A percentile compares a stretch with the other conserved stretches of the same genome.
Conservation (phyloP, 164 flowering plant species). For the Magnolia officinalis region DNA sequence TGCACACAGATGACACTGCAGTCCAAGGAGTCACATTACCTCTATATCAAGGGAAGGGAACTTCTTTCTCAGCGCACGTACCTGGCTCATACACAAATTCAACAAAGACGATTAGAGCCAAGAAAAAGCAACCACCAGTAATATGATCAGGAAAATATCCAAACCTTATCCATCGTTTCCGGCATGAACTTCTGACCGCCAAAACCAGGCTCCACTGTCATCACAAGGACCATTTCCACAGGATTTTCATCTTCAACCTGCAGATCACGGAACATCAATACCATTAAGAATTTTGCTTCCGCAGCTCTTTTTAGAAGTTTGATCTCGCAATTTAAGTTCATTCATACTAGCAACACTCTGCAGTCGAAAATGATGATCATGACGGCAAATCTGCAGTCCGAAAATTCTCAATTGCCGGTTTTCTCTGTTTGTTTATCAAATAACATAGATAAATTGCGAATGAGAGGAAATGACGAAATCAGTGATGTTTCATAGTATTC, state of each 20-base stretch:
- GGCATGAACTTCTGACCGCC: conserved; percentile 99
- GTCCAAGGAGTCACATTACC: conserved; percentile 32
- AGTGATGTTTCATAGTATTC: too few relatives aligned
- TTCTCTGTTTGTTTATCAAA: too few relatives aligned
- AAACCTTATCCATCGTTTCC: conserved; percentile 90
- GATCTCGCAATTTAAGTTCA: too few relatives aligned
- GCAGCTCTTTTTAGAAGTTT: too few relatives aligned
- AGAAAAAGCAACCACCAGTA: not conserved
- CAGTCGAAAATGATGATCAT: too few relatives aligned
- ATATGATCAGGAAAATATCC: conserved; percentile 3
- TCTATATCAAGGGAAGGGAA: conserved; percentile 94
- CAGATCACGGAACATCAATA: not conserved
- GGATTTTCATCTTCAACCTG: conserved; percentile 79
- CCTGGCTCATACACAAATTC: conserved; percentile 37
- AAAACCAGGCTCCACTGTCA: conserved; percentile 99
- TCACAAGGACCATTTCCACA: conserved; percentile 95
- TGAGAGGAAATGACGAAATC: too few relatives aligned
- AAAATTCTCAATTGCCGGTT: too few relatives aligned
- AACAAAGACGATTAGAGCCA: not conserved
- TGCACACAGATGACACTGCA: not conserved
- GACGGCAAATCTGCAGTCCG: too few relatives aligned
- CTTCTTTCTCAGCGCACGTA: conserved; percentile 65
- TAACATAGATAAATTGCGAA: too few relatives aligned
- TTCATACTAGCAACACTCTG: too few relatives aligned
- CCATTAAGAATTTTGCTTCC: too few relatives aligned